A percentile compares a stretch with the other conserved stretches of the same genome.
phyloP scores from a whole-genome alignment of 192 early-diverging fungal species.

The Gaertneriomyces semiglobifer region DNA sequence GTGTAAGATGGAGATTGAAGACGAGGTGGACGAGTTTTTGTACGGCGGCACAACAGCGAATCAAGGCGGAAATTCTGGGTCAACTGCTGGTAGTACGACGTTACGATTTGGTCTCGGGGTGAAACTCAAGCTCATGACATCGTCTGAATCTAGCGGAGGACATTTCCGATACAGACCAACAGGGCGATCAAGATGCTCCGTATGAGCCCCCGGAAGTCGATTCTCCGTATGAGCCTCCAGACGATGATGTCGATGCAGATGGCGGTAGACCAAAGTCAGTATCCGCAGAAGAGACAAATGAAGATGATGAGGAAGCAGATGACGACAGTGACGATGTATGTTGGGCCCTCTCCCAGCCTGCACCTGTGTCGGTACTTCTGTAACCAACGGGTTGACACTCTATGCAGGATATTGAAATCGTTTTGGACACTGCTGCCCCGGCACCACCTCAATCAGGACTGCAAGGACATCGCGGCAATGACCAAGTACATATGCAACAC shows the following conservation, averaged over 20 bases:
- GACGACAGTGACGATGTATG: constrained; percentile 64
- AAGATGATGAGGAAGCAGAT: constrained; percentile 54
- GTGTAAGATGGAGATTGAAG: neutral
- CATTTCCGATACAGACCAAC: neutral
- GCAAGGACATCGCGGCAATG: constrained; percentile 20
- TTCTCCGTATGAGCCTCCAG: constrained; percentile 21
- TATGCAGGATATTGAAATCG: constrained; percentile 65
- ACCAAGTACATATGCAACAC: constrained; percentile 21
- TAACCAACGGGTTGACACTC: neutral
- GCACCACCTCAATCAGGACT: neutral
- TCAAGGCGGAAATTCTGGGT: neutral
- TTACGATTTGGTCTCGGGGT: neutral
- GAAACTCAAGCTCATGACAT: neutral
- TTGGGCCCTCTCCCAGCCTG: neutral
- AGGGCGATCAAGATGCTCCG: constrained; percentile 22
- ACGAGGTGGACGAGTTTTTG: constrained; percentile 24
- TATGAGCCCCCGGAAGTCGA: constrained; percentile 31
- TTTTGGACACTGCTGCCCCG: constrained; percentile 52
- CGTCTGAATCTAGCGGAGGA: neutral
- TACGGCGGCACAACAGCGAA: constrained; percentile 5
- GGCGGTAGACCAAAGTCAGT: neutral
- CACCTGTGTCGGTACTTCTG: constrained; percentile 9
- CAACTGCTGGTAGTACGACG: neutral
- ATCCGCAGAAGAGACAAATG: constrained; percentile 39
- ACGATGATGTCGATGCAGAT: constrained; percentile 9